Percentiles rank a stretch among this genome's conserved stretches.
Evolutionary conservation across 108 stramenopile species (phyloP).

Genomic region (Stephanodiscus minutulus): DNA sequence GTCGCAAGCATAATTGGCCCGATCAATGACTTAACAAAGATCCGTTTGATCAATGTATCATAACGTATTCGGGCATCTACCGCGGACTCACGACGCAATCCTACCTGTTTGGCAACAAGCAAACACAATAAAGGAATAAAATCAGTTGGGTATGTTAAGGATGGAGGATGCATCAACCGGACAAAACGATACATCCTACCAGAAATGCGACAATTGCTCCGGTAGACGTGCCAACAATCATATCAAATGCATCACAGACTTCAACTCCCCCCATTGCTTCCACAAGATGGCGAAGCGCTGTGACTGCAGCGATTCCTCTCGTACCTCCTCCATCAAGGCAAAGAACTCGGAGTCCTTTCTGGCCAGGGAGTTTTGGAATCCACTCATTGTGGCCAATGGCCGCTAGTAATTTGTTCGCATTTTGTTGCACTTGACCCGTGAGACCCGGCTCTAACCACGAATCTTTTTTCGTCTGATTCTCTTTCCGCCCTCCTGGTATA

Average conservation of each 20-base stretch:
- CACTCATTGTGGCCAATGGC: slow-evolving; percentile 84
- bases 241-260: slow-evolving; percentile 81
- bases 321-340: slow-evolving; percentile 74
- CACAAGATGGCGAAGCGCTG: slow-evolving; percentile 60
- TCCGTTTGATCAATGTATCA: slow-evolving; percentile 71
- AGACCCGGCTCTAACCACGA: slow-evolving; percentile 32
- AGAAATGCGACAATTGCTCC: slow-evolving; percentile 87
- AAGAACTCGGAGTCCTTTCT: slow-evolving; percentile 54
- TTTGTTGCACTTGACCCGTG: slow-evolving; percentile 62
- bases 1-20: slow-evolving; percentile 76
- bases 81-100: slow-evolving; percentile 70
- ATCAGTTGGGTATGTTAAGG: slow-evolving; percentile 14
- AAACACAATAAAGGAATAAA: not conserved
- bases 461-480: slow-evolving; percentile 5
- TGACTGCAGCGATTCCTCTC: slow-evolving; percentile 81
- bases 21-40: slow-evolving; percentile 80
- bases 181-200: no score
- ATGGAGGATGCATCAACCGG: no score
- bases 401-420: slow-evolving; percentile 81
- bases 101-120: slow-evolving; percentile 31
- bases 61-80: slow-evolving; percentile 72
- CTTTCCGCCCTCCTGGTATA: slow-evolving; percentile 15
- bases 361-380: slow-evolving; percentile 78
- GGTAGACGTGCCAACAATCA: slow-evolving; percentile 84
- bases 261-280: slow-evolving; percentile 69